A percentile compares a stretch with the other conserved stretches of the same genome.
Evolutionary conservation across 345 rosid genomes (phyloP).

Genomic region (Heritiera littoralis): DNA sequence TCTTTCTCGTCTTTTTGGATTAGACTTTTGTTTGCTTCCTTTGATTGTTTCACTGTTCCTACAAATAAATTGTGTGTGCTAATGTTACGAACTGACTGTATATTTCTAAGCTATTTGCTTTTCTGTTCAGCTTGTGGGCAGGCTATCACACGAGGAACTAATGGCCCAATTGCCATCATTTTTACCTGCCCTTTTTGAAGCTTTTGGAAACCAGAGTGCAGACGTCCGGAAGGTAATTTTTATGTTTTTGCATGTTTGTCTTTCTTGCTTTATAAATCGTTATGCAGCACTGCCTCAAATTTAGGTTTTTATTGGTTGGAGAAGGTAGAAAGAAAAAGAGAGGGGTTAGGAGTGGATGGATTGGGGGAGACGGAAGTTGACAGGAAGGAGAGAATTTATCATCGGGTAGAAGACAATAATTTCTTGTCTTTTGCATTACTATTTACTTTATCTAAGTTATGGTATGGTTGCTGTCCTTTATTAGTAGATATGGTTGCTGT

Average conservation of each 20-base stretch:
- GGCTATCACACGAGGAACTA: slow-evolving; percentile 88
- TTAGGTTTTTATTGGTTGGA: background rate
- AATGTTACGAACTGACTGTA: background rate
- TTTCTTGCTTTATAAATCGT: background rate
- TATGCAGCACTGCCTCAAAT: background rate
- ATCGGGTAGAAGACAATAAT: background rate
- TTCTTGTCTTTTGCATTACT: background rate
- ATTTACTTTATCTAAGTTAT: background rate
- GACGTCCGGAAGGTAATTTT: slow-evolving; percentile 90
- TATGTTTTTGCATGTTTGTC: background rate
- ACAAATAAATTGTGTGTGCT: background rate
- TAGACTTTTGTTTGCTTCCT: background rate
- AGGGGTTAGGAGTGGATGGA: background rate
- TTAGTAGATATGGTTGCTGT: background rate
- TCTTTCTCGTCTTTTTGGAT: background rate
- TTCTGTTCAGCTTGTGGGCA: slow-evolving; percentile 77
- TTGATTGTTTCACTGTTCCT: background rate
- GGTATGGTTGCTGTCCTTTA: no score
- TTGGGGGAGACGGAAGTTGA: background rate
- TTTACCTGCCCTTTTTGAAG: slow-evolving; percentile 94
- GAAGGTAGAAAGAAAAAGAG: background rate
- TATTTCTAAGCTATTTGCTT: slow-evolving; percentile 20
- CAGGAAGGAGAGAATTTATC: background rate
- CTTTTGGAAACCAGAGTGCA: slow-evolving; percentile 95
- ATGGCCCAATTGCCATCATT: slow-evolving; percentile 81